Percentiles rank a stretch among this genome's conserved stretches.
phyloP scores from a whole-genome alignment of 2,329 filamentous ascomycete species.

The Microdochium trichocladiopsis region DNA sequence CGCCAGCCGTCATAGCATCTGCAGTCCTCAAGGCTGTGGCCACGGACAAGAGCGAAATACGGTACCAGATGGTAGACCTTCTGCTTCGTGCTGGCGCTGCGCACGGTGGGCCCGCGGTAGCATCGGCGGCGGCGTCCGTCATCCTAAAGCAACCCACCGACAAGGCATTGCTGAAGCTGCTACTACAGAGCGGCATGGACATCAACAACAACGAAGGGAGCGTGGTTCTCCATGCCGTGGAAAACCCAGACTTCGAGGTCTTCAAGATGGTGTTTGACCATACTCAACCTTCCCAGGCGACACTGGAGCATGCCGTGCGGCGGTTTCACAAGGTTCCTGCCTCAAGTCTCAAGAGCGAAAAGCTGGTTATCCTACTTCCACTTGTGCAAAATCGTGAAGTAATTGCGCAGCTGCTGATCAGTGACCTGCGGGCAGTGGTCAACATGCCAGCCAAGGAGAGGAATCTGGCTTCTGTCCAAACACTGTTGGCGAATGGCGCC shows the following conservation, averaged over 20 bases:
- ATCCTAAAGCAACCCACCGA: slow-evolving; percentile 40
- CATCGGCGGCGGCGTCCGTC: slow-evolving; percentile 31
- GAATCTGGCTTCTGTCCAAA: slow-evolving; percentile 34
- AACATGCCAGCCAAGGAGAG: slow-evolving; percentile 27
- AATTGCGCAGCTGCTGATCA: slow-evolving; percentile 33
- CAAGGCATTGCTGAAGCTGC: slow-evolving; percentile 36
- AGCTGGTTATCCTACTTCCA: slow-evolving; percentile 39
- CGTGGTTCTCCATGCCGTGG: slow-evolving; percentile 25
- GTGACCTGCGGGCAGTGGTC: slow-evolving; percentile 41
- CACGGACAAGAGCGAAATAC: slow-evolving; percentile 29
- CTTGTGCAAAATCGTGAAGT: slow-evolving; percentile 34
- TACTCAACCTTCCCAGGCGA: slow-evolving; percentile 35
- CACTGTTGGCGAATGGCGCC: slow-evolving; percentile 42
- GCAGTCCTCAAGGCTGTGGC: slow-evolving; percentile 41
- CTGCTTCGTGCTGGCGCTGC: slow-evolving; percentile 38
- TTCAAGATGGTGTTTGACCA: slow-evolving; percentile 38
- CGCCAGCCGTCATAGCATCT: slow-evolving; percentile 37
- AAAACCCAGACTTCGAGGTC: slow-evolving; percentile 40
- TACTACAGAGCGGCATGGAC: slow-evolving; percentile 45
- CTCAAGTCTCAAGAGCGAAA: slow-evolving; percentile 37
- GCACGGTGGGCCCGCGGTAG: slow-evolving; percentile 32
- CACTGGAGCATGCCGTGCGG: slow-evolving; percentile 34
- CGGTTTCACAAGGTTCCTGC: slow-evolving; percentile 34
- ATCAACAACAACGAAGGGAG: slow-evolving; percentile 40
- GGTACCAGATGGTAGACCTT: slow-evolving; percentile 38